Conservation (phyloP, 148 eudicot species). For the Chenopodium formosanum region DNA sequence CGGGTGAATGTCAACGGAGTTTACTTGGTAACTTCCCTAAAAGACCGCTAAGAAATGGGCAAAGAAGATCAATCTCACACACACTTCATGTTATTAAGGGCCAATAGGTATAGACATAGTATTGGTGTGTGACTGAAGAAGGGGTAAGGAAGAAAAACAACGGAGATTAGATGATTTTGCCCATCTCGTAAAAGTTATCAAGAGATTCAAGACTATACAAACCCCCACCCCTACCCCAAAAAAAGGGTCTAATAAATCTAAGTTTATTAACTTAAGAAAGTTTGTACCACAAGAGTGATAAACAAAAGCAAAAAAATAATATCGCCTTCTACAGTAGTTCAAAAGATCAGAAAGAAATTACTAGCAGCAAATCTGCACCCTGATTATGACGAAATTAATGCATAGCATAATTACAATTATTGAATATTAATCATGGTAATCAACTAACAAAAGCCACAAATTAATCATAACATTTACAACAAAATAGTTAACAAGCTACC, state of each 20-base stretch:
- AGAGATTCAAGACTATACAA: too few relatives aligned
- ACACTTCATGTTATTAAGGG: neutral
- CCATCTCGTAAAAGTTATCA: neutral
- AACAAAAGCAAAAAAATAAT: neutral
- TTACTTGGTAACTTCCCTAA: neutral
- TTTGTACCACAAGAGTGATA: neutral
- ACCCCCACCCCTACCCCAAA: too few relatives aligned
- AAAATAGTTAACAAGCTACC: constrained; percentile 13
- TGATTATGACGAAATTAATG: constrained; percentile 29
- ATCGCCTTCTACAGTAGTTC: neutral
- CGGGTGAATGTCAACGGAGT: neutral
- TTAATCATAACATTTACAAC: constrained; percentile 9
- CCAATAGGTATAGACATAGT: too few relatives aligned
- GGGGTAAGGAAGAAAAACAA: neutral
- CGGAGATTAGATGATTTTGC: neutral
- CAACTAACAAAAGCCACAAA: constrained; percentile 15
- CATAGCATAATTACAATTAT: constrained; percentile 24
- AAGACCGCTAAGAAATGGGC: neutral
- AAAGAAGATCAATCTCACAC: neutral
- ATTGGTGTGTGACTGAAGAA: too few relatives aligned
- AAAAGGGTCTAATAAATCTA: neutral
- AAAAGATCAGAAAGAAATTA: neutral
- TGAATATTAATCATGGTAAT: constrained; percentile 24
- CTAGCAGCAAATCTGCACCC: constrained; percentile 16
- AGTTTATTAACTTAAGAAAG: neutral